Conservation (phyloP, 352 stramenopile species). For the Globisporangium canariense region DNA sequence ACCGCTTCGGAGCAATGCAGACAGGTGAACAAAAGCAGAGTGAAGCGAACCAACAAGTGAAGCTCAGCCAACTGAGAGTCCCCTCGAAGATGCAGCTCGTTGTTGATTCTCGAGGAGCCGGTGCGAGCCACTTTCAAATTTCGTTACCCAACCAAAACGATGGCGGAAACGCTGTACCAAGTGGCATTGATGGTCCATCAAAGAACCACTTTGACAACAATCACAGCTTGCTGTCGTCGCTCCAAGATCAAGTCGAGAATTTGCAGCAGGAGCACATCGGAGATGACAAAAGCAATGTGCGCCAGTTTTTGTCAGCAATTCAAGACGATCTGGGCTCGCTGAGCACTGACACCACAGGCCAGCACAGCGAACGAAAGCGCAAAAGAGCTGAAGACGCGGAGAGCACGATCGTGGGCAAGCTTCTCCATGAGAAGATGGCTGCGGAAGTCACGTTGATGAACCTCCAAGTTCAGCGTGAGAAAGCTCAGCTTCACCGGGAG, state of each 20-base stretch:
- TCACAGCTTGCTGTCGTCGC: slow-evolving; percentile 1
- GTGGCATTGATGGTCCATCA: not conserved
- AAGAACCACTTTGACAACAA: not conserved
- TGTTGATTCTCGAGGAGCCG: not conserved
- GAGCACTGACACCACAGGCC: slow-evolving; percentile 16
- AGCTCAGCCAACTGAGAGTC: not conserved
- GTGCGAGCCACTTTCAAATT: not conserved
- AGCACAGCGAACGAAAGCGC: slow-evolving; percentile 14
- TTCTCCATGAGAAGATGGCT: slow-evolving; percentile 18
- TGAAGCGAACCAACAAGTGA: not conserved
- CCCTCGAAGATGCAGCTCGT: not conserved
- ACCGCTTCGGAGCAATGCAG: not conserved
- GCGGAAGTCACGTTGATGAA: slow-evolving; percentile 17
- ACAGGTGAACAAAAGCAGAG: not conserved
- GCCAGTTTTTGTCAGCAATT: slow-evolving; percentile 17
- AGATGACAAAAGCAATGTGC: slow-evolving; percentile 1
- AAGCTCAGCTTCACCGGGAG: slow-evolving; percentile 23
- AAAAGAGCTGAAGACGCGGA: slow-evolving; percentile 10
- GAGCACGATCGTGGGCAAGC: slow-evolving; percentile 20
- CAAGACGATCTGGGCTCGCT: slow-evolving; percentile 27
- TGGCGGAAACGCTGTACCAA: not conserved
- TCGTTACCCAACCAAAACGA: not conserved
- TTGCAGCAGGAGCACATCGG: slow-evolving; percentile 11
- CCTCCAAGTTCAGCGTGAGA: slow-evolving; percentile 30
- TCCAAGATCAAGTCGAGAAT: slow-evolving; percentile 10